Conservation (phyloP, 2,329 filamentous ascomycete species). For the Cytospora mali region DNA sequence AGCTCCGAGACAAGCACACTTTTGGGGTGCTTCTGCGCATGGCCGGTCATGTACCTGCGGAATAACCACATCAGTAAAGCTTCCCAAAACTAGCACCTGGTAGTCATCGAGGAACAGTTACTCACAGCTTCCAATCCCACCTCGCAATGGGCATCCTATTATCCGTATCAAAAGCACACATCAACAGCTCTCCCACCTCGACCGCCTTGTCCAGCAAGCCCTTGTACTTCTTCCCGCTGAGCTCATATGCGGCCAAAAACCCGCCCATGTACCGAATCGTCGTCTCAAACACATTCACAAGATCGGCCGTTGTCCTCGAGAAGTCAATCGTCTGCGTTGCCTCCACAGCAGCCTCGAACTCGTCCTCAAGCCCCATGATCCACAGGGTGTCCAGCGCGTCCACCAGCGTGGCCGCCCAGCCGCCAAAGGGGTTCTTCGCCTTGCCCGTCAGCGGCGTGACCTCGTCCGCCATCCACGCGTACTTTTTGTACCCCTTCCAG, state of each 20-base stretch:
- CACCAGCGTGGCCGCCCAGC: constrained; percentile 70
- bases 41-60: constrained; percentile 47
- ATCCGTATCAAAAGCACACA: constrained; percentile 68
- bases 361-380: constrained; percentile 68
- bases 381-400: constrained; percentile 71
- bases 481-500: constrained; percentile 62
- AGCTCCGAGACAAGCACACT: constrained; percentile 51
- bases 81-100: not conserved
- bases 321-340: constrained; percentile 65
- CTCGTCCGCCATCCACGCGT: constrained; percentile 68
- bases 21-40: constrained; percentile 47
- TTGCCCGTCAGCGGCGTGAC: constrained; percentile 58
- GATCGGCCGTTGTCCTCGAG: constrained; percentile 48
- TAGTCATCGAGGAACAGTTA: constrained; percentile 26
- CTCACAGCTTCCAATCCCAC: constrained; percentile 55
- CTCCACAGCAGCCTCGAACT: constrained; percentile 66
- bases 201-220: constrained; percentile 63
- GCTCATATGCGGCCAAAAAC: constrained; percentile 69
- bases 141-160: constrained; percentile 66
- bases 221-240: constrained; percentile 57
- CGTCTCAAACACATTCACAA: constrained; percentile 66
- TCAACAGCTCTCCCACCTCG: constrained; percentile 66
- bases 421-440: constrained; percentile 61
- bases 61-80: constrained; percentile 1
- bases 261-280: constrained; percentile 73